A percentile compares a stretch with the other conserved stretches of the same genome.
Conservation (phyloP, 306 rosid species). For the Sophora flavescens region DNA sequence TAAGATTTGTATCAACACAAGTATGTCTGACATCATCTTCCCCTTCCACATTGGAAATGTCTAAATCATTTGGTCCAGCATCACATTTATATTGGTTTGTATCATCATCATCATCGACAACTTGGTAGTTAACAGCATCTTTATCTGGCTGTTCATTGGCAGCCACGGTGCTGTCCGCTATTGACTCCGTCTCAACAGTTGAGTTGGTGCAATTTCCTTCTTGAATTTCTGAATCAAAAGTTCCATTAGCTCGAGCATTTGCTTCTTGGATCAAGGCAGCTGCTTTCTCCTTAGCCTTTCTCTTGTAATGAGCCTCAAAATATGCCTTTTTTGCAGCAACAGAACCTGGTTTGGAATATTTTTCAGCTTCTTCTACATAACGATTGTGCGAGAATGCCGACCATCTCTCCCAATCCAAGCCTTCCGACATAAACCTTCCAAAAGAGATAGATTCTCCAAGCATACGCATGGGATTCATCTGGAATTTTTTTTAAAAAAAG, state of each 20-base stretch:
- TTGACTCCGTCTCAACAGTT: conserved; percentile 7
- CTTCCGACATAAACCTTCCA: conserved; percentile 82
- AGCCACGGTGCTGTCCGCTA: conserved; percentile 35
- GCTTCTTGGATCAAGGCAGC: conserved; percentile 61
- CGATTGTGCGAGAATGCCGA: conserved; percentile 85
- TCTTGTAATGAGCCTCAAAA: conserved; percentile 94
- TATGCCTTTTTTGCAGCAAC: conserved; percentile 92
- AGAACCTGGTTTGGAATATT: conserved; percentile 84
- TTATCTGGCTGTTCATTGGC: conserved; percentile 44
- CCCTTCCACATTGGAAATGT: conserved; percentile 45
- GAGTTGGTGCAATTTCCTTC: conserved; percentile 36
- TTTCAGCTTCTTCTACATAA: conserved; percentile 85
- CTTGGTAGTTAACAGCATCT: conserved; percentile 37
- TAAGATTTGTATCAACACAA: conserved; percentile 25
- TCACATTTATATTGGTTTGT: conserved; percentile 37
- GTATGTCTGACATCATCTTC: conserved; percentile 44
- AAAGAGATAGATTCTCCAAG: conserved; percentile 90
- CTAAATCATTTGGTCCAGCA: conserved; percentile 47
- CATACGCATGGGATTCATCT: conserved; percentile 62
- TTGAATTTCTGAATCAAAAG: conserved; percentile 39
- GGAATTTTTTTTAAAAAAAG: conserved; percentile 37
- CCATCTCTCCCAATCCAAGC: conserved; percentile 88
- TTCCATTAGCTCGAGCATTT: conserved; percentile 39
- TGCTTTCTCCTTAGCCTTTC: conserved; percentile 75
- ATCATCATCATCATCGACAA: conserved; percentile 38